These are phyloP conservation scores for Apiospora malaysiana DNA, from an alignment of 2,329 filamentous ascomycete genomes.

Conservation along the genomic window DNA sequence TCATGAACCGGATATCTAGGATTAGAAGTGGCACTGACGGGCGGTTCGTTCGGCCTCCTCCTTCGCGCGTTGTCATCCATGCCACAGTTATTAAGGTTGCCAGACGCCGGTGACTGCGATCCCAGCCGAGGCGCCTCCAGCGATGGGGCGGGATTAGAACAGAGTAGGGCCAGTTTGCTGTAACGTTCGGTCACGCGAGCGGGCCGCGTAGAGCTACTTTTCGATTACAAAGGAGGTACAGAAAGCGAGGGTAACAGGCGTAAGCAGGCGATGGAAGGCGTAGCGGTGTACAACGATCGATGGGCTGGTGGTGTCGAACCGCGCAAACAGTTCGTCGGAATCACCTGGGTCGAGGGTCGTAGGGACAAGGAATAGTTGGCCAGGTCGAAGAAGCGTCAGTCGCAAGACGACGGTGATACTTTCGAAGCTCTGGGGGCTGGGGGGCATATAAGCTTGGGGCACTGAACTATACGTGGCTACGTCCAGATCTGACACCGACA, in stretches of 20 bases:
- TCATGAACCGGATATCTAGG: slow-evolving; percentile 58
- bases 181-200: slow-evolving; percentile 32
- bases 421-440: slow-evolving; percentile 25
- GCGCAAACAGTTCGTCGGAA: slow-evolving; percentile 27
- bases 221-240: slow-evolving; percentile 10
- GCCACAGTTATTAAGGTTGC: slow-evolving; percentile 60
- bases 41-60: slow-evolving; percentile 77
- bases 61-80: slow-evolving; percentile 82
- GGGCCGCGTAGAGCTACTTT: slow-evolving; percentile 26
- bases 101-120: slow-evolving; percentile 61
- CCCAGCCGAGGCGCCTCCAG: slow-evolving; percentile 70
- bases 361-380: slow-evolving; percentile 29
- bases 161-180: slow-evolving; percentile 66
- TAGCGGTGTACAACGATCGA: slow-evolving; percentile 4
- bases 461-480: slow-evolving; percentile 30
- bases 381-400: slow-evolving; percentile 29
- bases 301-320: slow-evolving; percentile 1
- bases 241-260: background rate
- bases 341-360: slow-evolving; percentile 27
- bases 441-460: slow-evolving; percentile 29
- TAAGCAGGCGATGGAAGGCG: slow-evolving; percentile 1
- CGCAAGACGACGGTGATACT: slow-evolving; percentile 28
- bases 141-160: slow-evolving; percentile 67
- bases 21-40: slow-evolving; percentile 65
- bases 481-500: slow-evolving; percentile 27